These are phyloP conservation scores for Pseudisothecium myosuroides DNA, from an alignment of 225 moss, liverwort and hornwort species.

Conservation along the genomic window DNA sequence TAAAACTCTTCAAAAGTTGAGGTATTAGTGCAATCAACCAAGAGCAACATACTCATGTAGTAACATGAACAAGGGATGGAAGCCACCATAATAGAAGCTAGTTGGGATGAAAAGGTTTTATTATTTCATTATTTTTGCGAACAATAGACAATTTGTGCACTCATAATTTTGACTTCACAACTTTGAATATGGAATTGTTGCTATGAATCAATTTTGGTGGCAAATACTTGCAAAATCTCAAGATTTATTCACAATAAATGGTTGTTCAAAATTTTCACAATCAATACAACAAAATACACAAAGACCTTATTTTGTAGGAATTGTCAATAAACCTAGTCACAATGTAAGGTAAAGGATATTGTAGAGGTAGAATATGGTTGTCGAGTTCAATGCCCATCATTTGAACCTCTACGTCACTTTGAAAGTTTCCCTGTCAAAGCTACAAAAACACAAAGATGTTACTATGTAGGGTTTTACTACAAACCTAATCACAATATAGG, in stretches of 20 bases:
- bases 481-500: not conserved
- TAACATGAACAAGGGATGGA: not conserved
- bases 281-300: not conserved
- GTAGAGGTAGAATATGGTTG: not conserved
- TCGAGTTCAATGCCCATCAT: rapidly evolving
- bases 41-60: not conserved
- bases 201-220: not conserved
- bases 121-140: not conserved
- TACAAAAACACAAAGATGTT: not conserved
- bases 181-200: not conserved
- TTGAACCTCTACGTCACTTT: too few relatives aligned
- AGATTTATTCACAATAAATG: not conserved
- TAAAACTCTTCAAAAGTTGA: not conserved
- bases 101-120: not conserved
- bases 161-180: not conserved
- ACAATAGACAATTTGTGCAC: not conserved
- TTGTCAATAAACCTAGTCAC: not conserved
- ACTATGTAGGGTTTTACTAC: not conserved
- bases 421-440: not conserved
- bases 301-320: not conserved
- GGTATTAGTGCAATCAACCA: not conserved
- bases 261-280: not conserved
- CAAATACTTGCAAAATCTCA: not conserved
- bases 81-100: not conserved
- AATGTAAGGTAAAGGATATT: not conserved